Conservation (phyloP, 192 early-diverging fungal species). For the Coemansia sp. region DNA sequence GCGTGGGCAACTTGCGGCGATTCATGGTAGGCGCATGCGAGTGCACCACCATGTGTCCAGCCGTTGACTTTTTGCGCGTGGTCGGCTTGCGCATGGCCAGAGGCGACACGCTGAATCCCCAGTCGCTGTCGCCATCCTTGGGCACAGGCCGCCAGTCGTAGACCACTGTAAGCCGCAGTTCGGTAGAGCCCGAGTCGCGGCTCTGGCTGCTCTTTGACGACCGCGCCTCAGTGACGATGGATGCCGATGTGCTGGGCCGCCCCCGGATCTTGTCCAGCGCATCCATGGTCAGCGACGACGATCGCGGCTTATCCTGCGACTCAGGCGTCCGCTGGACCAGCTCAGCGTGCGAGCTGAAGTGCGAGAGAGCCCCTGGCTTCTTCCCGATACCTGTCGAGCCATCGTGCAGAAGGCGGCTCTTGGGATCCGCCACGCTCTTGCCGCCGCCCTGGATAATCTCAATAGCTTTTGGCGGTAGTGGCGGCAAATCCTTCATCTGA, state of each 20-base stretch:
- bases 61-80: constrained; percentile 28
- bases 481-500: constrained; percentile 54
- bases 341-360: constrained; percentile 50
- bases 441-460: constrained; percentile 26
- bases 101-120: constrained; percentile 50
- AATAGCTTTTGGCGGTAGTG: constrained; percentile 43
- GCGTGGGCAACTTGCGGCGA: constrained; percentile 30
- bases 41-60: constrained; percentile 32
- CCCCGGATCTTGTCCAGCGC: constrained; percentile 15
- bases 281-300: constrained; percentile 37
- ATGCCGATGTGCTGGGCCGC: constrained; percentile 19
- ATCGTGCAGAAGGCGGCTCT: constrained; percentile 4
- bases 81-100: constrained; percentile 36
- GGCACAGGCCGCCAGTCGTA: constrained; percentile 44
- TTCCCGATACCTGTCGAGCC: constrained; percentile 12
- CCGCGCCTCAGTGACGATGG: constrained; percentile 12
- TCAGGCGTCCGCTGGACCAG: constrained; percentile 31
- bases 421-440: not conserved
- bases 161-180: constrained; percentile 14
- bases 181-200: constrained; percentile 36
- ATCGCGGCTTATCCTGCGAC: constrained; percentile 44
- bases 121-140: constrained; percentile 22
- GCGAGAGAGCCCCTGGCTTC: constrained; percentile 24
- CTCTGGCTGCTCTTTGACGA: constrained; percentile 13
- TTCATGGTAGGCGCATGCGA: constrained; percentile 50